Base-by-base conservation (phyloP, 2,329 filamentous ascomycete genomes). In the Aureobasidium sp. region DNA sequence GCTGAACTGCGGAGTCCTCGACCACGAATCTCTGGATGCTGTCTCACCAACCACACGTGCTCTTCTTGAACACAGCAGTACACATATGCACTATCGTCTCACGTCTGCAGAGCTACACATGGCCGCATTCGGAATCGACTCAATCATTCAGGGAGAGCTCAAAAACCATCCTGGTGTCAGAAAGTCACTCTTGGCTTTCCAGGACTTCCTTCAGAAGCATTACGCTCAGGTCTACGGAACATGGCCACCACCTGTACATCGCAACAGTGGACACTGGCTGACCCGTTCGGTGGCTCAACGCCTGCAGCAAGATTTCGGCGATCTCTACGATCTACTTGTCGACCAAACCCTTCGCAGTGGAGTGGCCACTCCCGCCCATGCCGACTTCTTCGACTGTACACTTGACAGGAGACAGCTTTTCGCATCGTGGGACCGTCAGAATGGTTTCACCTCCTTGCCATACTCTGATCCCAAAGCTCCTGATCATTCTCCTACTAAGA, bases 321-420 rank as follows among this genome's bases (percentile, higher is more conserved):
- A 84, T 0, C 74, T 90, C 1, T 90, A 90, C 67, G 86, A 89
- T 67, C 88, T 87, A 64, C 75, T 89, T 1, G 86, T 90, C 16
- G 83, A 89, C 70, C 34, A 10, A 8, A 15, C 32, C 34, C 27
- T 42, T 13, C 9, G n/a, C 29, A 37, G 8, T 29, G 30, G 47
- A 30, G 13, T 21, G 15, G 9, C 13, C 11, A 30, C 13, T 25
- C 32, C 42, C 21, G 9, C n/a, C 3, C 9, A 7, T 36, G 50
- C 16, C 13, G 25, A 44, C 10, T 16, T 32, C 21, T 58, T 58
- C 9, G 34, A 21, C 32, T 30, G 42, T 21, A 15, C 8, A 15
- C 29, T 48, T 32, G 21, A 47, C 21, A 10, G 42, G 4, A 29
- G 42, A 27, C 42, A 48, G 6, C 32, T 58, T 16, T n/a, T 58